Conservation (phyloP, 2,329 filamentous ascomycete genomes). For the Fusarium transvaalense region DNA sequence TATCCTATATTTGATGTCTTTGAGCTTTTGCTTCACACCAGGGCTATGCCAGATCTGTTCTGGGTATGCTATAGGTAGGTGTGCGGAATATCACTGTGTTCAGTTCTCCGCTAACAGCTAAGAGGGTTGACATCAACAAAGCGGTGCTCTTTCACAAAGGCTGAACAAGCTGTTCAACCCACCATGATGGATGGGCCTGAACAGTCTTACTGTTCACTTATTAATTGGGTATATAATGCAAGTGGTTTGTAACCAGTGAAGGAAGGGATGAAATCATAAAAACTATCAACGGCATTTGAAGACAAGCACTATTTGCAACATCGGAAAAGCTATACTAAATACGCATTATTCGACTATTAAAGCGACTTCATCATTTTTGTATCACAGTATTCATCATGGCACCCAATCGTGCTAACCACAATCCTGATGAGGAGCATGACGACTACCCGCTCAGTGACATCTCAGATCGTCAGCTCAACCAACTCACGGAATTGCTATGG, state of each 20-base stretch:
- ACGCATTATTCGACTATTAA: not conserved
- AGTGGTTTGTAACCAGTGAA: not conserved
- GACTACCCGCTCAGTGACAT: slow-evolving; percentile 33
- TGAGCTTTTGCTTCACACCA: slow-evolving; percentile 10
- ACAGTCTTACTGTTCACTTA: slow-evolving; percentile 21
- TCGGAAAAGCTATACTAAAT: not conserved
- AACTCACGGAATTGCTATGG: slow-evolving; percentile 55
- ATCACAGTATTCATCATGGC: slow-evolving; percentile 24
- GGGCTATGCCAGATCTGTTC: not conserved
- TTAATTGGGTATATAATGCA: slow-evolving; percentile 24
- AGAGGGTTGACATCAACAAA: not conserved
- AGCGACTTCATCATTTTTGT: slow-evolving; percentile 13
- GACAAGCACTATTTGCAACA: slow-evolving; percentile 6
- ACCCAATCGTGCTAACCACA: not conserved
- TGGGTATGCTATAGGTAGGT: slow-evolving; percentile 15
- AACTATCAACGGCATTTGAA: not conserved
- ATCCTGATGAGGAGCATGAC: not conserved
- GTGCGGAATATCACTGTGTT: not conserved
- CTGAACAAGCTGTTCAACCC: not conserved
- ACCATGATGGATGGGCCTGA: slow-evolving; percentile 18
- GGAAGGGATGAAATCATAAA: not conserved
- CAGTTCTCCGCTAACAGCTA: slow-evolving; percentile 19
- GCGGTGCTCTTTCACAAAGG: slow-evolving; percentile 17
- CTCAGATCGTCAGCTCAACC: slow-evolving; percentile 44
- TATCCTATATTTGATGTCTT: slow-evolving; percentile 7